A percentile compares a stretch with the other conserved stretches of the same genome.
Conservation (phyloP, 225 moss, liverwort and hornwort species). For the Anthoceros angustus region DNA sequence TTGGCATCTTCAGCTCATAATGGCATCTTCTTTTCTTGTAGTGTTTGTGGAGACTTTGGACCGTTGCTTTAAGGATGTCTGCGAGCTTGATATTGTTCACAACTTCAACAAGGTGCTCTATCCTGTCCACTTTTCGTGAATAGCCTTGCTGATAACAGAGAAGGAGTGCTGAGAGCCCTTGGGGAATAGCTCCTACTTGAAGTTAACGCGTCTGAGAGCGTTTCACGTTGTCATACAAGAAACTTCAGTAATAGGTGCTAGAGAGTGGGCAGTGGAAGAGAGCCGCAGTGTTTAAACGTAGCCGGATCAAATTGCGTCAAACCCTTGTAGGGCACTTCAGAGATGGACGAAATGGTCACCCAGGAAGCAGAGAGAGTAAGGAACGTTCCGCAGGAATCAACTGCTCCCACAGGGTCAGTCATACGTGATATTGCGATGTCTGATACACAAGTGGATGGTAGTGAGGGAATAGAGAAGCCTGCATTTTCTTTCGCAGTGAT, state of each 20-base stretch:
- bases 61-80: constrained; percentile 93
- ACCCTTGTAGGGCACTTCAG: too few relatives aligned
- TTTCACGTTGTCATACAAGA: too few relatives aligned
- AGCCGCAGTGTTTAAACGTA: too few relatives aligned
- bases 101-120: constrained; percentile 73
- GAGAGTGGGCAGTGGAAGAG: too few relatives aligned
- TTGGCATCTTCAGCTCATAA: neutral
- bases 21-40: constrained; percentile 15
- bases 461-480: neutral
- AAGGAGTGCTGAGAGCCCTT: neutral
- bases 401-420: too few relatives aligned
- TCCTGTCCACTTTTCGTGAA: neutral
- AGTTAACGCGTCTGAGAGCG: too few relatives aligned
- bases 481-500: constrained; percentile 83
- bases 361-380: too few relatives aligned
- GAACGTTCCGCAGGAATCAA: too few relatives aligned
- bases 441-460: neutral
- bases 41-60: constrained; percentile 96
- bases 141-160: neutral
- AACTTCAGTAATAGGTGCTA: too few relatives aligned
- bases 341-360: constrained; percentile 9
- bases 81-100: constrained; percentile 84
- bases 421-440: neutral
- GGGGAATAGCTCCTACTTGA: too few relatives aligned
- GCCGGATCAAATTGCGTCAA: too few relatives aligned